A percentile compares a stretch with the other conserved stretches of the same genome.
phyloP scores from a whole-genome alignment of 805 yeast species.

The Wickerhamiella qilinensis region DNA sequence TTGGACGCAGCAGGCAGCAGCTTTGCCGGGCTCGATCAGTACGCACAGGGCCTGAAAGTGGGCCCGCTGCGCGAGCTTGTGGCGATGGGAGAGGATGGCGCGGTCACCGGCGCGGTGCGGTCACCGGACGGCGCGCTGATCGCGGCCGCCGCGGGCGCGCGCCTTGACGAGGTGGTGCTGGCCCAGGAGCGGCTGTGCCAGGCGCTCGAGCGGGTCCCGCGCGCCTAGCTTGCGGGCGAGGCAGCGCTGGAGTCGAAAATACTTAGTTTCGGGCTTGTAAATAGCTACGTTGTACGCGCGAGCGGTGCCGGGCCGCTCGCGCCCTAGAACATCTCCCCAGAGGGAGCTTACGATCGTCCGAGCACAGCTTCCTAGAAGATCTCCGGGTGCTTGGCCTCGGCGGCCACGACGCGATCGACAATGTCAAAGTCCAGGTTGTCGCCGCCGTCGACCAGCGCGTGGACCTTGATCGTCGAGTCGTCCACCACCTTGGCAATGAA shows the following conservation, averaged over 20 bases:
- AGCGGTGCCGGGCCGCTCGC: slow-evolving; percentile 1
- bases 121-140: no score
- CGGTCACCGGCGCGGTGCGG: no score
- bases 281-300: slow-evolving; percentile 3
- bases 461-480: slow-evolving; percentile 17
- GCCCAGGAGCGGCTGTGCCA: no score
- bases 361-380: not conserved
- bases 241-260: no score
- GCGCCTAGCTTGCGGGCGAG: no score
- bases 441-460: slow-evolving; percentile 14
- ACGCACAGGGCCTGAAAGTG: slow-evolving; percentile 9
- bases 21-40: slow-evolving; percentile 7
- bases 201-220: no score
- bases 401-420: slow-evolving; percentile 4
- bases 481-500: slow-evolving; percentile 21
- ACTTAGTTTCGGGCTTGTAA: not conserved
- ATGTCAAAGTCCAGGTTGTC: slow-evolving; percentile 4
- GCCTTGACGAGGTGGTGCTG: not conserved
- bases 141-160: no score
- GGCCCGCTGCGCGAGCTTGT: slow-evolving; percentile 11
- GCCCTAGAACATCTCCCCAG: slow-evolving; percentile 5
- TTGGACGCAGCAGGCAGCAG: not conserved
- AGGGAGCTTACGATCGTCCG: not conserved
- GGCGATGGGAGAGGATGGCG: no score
- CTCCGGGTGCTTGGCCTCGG: slow-evolving; percentile 1